Percentiles rank a stretch among this genome's conserved stretches.
Evolutionary conservation across 306 rosid genomes (phyloP).

Genomic region (Vigna mungo): DNA sequence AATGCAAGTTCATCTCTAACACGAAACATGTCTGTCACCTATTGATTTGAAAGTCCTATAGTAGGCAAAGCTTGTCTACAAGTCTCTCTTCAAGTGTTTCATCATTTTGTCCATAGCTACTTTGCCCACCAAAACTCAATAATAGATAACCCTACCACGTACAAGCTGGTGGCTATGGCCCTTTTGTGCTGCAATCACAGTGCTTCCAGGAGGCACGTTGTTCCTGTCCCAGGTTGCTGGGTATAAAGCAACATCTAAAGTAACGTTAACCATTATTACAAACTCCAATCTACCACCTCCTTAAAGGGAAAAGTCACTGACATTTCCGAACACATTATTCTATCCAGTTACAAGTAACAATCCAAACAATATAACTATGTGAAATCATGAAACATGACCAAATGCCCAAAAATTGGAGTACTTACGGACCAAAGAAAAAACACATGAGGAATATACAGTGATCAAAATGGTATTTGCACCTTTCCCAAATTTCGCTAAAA

Average conservation of each 20-base stretch:
- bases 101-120: constrained; percentile 25
- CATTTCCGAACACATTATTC: constrained; percentile 28
- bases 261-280: constrained; percentile 4
- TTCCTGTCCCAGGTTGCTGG: constrained; percentile 30
- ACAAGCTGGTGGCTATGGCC: constrained; percentile 23
- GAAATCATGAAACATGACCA: constrained; percentile 26
- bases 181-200: constrained; percentile 21
- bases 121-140: constrained; percentile 28
- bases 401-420: background rate
- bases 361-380: constrained; percentile 16
- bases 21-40: background rate
- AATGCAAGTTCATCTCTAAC: constrained; percentile 4
- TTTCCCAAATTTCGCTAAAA: constrained; percentile 29
- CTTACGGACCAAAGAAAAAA: constrained; percentile 24
- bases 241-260: constrained; percentile 35
- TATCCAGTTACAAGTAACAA: constrained; percentile 32
- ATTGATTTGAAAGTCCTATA: constrained; percentile 17
- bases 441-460: constrained; percentile 21
- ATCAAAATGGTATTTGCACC: constrained; percentile 28
- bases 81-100: background rate
- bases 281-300: constrained; percentile 29
- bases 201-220: constrained; percentile 34
- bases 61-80: background rate
- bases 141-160: constrained; percentile 36
- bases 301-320: constrained; percentile 23